Base-by-base conservation (phyloP, 768 basidiomycete species). In the Podaxis rugospora region DNA sequence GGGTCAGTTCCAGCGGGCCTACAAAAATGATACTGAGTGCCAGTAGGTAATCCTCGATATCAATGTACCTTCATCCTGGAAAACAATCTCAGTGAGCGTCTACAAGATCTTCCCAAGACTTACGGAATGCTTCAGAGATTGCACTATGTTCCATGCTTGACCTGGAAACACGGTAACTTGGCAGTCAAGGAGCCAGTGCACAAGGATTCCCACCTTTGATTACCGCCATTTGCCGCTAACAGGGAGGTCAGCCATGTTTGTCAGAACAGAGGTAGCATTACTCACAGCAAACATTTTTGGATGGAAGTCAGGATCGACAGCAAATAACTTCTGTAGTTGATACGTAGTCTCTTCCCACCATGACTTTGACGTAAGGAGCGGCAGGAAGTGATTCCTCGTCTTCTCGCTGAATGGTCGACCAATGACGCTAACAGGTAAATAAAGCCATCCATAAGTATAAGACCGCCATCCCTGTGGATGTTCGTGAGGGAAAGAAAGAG, bases 261-360 rank as follows among this genome's bases (percentile, higher is more conserved):
- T 16, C 51, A 42, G 21, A 35, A 14, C 28, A 32, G 62, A 28
- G 27, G 50, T 55, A 39, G 35, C 55, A 32, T 49, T 11, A 71
- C 82, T 71, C 67, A 89, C 90, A 59, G 81, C 80, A 75, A 93
- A 93, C 92, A 93, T 93, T 75, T 92, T 92, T 0, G 89, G 89
- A 72, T 93, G 90, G 69, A 92, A 93, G 73, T 91, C 93, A 3
- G 88, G 86, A 69, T 94, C 93, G 2, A 92, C 78, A 10, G 85
- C 85, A 68, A 93, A 93, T 7, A 93, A 69, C 64, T 86, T 87
- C 65, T 88, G 80, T 13, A 95, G 75, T 64, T 92, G 83, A 63
- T 78, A 89, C 2, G 87, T 90, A 5, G 93, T 93, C 68, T 93
- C 88, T 67, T 90, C 85, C 94, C 94, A 96, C 94, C 94, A 96